Evolutionary conservation across 129 eudicot genomes (phyloP), one percentile per base, ranked within the genome.

Genomic region (Solidago caesia): DNA sequence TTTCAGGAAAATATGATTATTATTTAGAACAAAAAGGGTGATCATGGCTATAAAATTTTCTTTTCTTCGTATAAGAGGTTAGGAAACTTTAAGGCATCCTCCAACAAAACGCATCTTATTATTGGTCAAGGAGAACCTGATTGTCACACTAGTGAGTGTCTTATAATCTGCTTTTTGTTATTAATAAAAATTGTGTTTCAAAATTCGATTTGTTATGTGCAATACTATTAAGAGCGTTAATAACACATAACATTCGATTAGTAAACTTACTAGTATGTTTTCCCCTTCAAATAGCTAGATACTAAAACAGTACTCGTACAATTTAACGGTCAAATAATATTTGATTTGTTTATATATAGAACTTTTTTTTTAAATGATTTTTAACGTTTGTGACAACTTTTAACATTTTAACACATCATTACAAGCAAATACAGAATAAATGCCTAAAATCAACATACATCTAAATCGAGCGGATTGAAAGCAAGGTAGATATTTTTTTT

Each of bases 41-140:
- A 67, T 68, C 4, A 68, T 76, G 74, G 73, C 27, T 59, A 6
- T 13, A 33, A 69, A 52, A 52, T 46, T 73, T 79, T 66, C 70
- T 79, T 73, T 79, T 25, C 69, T 72, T 79, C 53, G 44, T 67
- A 60, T 47, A 66, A 72, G 72, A 64, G 39, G 0, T 33, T 2
- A 76, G 73, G 9, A 79, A 72, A 64, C 78, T 72, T 79, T 63
- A 73, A 39, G 78, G 83, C 79, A 79, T 79, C 78, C 72, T 79
- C 83, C 79, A 79, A 73, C 83, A 73, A 67, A 73, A 79, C 70
- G 11, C 68, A 46, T 25, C 16, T 71, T 73, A 66, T 68, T 66
- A 79, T 79, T 73, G 75, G 83, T 72, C 78, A 45, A 46, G 67
- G 47, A 56, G 83, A 79, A 79, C 74, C 83, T 79, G 71, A 43